phyloP scores from a whole-genome alignment of 805 yeast species.

The Starmera dryadoides region DNA sequence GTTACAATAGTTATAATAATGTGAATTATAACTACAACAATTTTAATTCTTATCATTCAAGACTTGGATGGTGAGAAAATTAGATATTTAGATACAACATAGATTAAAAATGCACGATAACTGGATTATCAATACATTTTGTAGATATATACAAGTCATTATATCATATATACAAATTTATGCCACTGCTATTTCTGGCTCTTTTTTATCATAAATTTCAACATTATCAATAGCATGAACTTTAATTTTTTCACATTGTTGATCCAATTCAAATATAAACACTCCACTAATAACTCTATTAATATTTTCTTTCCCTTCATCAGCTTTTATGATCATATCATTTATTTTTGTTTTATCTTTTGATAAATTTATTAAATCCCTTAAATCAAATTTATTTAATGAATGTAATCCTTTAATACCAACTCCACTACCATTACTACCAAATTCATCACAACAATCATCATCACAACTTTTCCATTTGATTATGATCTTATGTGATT shows the following conservation, averaged over 20 bases:
- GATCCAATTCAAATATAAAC: conserved; percentile 59
- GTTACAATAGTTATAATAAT: too few relatives aligned
- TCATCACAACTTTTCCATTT: conserved; percentile 53
- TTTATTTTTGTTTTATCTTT: background rate
- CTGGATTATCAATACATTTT: too few relatives aligned
- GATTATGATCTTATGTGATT: conserved; percentile 41
- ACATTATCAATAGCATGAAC: conserved; percentile 66
- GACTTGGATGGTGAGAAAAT: too few relatives aligned
- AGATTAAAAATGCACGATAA: too few relatives aligned
- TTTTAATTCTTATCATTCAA: too few relatives aligned
- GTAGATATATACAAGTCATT: too few relatives aligned
- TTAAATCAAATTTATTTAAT: conserved; percentile 1
- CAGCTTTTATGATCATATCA: background rate
- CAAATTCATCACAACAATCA: conserved; percentile 33
- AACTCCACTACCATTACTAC: background rate
- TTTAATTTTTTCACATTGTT: conserved; percentile 42
- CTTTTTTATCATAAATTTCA: conserved; percentile 43
- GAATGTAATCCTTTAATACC: conserved; percentile 1
- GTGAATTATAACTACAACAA: background rate
- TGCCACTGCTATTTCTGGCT: background rate
- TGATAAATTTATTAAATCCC: too few relatives aligned
- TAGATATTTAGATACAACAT: too few relatives aligned
- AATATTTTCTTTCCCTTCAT: conserved; percentile 1
- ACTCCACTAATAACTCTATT: conserved; percentile 35
- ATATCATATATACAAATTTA: too few relatives aligned